Conservation (phyloP, 768 basidiomycete genomes). For the Leucocoprinus birnbaumii region DNA sequence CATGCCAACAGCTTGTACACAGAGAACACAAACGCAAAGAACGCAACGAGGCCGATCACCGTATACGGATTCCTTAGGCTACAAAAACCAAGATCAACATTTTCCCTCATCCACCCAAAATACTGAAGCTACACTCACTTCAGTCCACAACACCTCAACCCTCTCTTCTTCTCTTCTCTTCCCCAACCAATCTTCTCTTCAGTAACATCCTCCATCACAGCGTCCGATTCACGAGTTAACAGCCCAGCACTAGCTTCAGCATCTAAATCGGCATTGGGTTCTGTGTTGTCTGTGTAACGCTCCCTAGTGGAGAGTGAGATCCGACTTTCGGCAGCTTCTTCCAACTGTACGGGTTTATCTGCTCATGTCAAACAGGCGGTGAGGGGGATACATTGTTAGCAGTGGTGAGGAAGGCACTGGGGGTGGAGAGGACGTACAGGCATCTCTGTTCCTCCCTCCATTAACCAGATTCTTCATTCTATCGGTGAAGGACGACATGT, state of each 20-base stretch:
- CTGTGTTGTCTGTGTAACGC: neutral
- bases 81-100: neutral
- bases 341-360: constrained; percentile 42
- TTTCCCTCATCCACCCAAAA: neutral
- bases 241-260: constrained; percentile 15
- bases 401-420: no score
- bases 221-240: constrained; percentile 29
- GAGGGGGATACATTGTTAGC: no score
- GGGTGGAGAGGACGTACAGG: constrained; percentile 31
- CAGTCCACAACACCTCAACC: constrained; percentile 51
- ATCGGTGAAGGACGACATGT: constrained; percentile 31
- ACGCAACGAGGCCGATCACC: constrained; percentile 47
- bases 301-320: constrained; percentile 15
- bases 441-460: constrained; percentile 39
- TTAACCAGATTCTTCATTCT: constrained; percentile 43
- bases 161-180: constrained; percentile 22
- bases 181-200: constrained; percentile 27
- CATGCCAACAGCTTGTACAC: constrained; percentile 42
- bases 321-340: constrained; percentile 40
- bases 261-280: neutral
- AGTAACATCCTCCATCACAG: constrained; percentile 27
- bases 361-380: no score
- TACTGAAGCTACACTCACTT: constrained; percentile 29
- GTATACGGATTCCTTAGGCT: constrained; percentile 56
- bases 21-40: constrained; percentile 37